phyloP scores from a whole-genome alignment of 306 rosid genomes.

The Potentilla sterilis region DNA sequence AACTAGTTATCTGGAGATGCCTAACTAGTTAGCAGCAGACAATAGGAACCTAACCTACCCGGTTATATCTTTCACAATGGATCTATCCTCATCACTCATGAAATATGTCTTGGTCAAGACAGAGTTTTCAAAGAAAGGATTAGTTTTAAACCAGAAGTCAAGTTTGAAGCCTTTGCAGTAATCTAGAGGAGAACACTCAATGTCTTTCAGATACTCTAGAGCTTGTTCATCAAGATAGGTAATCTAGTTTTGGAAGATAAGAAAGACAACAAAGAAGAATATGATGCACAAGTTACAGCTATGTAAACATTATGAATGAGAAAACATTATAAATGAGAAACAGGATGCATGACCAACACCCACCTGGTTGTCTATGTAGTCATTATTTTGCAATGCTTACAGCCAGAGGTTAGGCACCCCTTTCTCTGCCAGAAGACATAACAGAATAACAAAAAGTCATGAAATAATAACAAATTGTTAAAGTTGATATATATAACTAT shows the following conservation, averaged over 20 bases:
- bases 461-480: background rate
- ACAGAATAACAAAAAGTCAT: background rate
- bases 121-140: constrained; percentile 31
- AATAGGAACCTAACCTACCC: constrained; percentile 37
- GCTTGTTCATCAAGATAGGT: constrained; percentile 69
- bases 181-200: constrained; percentile 54
- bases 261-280: background rate
- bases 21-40: background rate
- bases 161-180: constrained; percentile 63
- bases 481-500: background rate
- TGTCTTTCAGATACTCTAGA: constrained; percentile 55
- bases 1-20: background rate
- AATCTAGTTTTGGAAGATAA: constrained; percentile 34
- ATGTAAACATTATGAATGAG: background rate
- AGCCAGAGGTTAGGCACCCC: constrained; percentile 74
- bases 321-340: background rate
- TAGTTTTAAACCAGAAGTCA: constrained; percentile 56
- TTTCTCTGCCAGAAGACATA: constrained; percentile 38
- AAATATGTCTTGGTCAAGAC: constrained; percentile 56
- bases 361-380: constrained; percentile 65
- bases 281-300: background rate
- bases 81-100: constrained; percentile 68
- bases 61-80: constrained; percentile 60
- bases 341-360: constrained; percentile 11
- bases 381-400: constrained; percentile 61